These are phyloP conservation scores for Coniophora puteana DNA, from an alignment of 1,284 basidiomycete genomes.

Conservation along the genomic window DNA sequence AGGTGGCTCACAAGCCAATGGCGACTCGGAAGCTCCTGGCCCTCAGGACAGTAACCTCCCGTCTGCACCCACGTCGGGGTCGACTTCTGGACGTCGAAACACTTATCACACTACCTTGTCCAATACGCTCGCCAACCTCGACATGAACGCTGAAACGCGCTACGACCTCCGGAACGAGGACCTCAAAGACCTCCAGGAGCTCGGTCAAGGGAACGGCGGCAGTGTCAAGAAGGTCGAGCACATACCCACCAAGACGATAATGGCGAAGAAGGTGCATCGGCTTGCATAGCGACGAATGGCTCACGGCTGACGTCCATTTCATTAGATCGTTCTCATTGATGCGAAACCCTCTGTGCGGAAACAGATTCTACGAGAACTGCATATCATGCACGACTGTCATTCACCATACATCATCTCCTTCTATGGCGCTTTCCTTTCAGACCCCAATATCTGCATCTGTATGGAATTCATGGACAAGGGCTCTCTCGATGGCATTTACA, in stretches of 20 bases:
- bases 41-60: too few relatives aligned
- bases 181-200: constrained; percentile 79
- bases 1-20: constrained; percentile 38
- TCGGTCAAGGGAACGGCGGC: constrained; percentile 97
- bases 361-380: constrained; percentile 95
- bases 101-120: constrained; percentile 72
- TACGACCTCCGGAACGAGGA: constrained; percentile 79
- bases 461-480: constrained; percentile 98
- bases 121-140: constrained; percentile 69
- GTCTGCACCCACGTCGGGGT: constrained; percentile 38
- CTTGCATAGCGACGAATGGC: neutral
- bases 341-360: constrained; percentile 97
- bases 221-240: constrained; percentile 97
- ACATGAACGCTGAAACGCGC: constrained; percentile 73
- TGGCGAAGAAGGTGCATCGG: constrained; percentile 85
- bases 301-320: constrained; percentile 1
- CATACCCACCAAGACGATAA: constrained; percentile 81
- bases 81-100: constrained; percentile 43
- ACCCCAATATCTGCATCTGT: constrained; percentile 98
- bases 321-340: constrained; percentile 94
- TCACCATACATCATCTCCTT: constrained; percentile 94
- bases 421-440: constrained; percentile 93
- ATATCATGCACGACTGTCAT: constrained; percentile 98
- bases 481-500: constrained; percentile 91
- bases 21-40: constrained; percentile 32